These are phyloP conservation scores for Penicillium argentinense DNA, from an alignment of 495 filamentous ascomycete species.

Conservation along the genomic window DNA sequence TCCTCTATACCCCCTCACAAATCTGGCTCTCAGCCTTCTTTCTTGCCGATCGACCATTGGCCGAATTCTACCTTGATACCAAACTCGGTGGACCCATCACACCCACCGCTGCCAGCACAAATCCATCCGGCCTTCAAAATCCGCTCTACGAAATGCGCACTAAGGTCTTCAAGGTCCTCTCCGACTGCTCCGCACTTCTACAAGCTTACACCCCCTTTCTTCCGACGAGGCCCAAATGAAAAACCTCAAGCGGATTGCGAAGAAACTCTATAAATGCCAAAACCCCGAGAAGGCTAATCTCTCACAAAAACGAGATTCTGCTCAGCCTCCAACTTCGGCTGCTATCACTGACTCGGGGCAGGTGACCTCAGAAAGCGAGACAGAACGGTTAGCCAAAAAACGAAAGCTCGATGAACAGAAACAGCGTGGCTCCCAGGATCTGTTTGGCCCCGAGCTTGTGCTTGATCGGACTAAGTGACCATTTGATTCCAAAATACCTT, in stretches of 20 bases:
- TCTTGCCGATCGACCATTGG: slow-evolving; percentile 70
- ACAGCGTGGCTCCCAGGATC: slow-evolving; percentile 25
- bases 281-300: slow-evolving; percentile 62
- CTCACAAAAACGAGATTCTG: slow-evolving; percentile 44
- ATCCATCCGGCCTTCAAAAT: slow-evolving; percentile 17
- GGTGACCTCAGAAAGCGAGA: slow-evolving; percentile 38
- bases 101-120: slow-evolving; percentile 5
- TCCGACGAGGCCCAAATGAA: slow-evolving; percentile 49
- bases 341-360: slow-evolving; percentile 23
- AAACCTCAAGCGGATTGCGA: slow-evolving; percentile 58
- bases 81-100: slow-evolving; percentile 56
- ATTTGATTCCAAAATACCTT: not conserved
- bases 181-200: slow-evolving; percentile 38
- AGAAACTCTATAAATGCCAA: slow-evolving; percentile 76
- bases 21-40: slow-evolving; percentile 82
- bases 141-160: slow-evolving; percentile 34
- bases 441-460: slow-evolving; percentile 45
- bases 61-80: slow-evolving; percentile 67
- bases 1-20: slow-evolving; percentile 92
- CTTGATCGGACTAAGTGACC: slow-evolving; percentile 35
- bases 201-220: slow-evolving; percentile 41
- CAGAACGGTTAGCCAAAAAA: slow-evolving; percentile 47
- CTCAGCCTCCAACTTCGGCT: slow-evolving; percentile 13
- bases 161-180: slow-evolving; percentile 45
- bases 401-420: slow-evolving; percentile 38